These are phyloP conservation scores for Brassica incana DNA, from an alignment of 345 rosid species.

Conservation along the genomic window DNA sequence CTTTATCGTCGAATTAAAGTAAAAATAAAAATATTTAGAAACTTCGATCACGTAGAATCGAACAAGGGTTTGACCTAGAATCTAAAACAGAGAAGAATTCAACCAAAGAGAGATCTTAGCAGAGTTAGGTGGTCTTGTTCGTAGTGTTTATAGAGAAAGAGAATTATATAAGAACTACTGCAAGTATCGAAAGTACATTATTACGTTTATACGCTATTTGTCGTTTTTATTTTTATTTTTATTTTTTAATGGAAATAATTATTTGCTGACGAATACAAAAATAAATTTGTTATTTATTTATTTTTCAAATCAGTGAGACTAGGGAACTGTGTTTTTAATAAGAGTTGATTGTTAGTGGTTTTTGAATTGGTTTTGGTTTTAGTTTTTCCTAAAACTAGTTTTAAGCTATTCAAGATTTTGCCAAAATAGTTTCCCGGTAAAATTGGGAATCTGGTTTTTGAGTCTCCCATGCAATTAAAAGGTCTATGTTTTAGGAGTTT, in stretches of 20 bases:
- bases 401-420: too few relatives aligned
- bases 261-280: background rate
- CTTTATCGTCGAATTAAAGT: slow-evolving; percentile 19
- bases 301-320: background rate
- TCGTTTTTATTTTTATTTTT: background rate
- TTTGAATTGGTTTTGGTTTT: too few relatives aligned
- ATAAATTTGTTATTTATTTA: background rate
- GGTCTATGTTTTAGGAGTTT: too few relatives aligned
- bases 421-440: too few relatives aligned
- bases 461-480: too few relatives aligned
- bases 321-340: background rate
- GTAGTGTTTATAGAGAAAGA: slow-evolving; percentile 1
- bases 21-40: background rate
- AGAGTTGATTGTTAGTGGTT: too few relatives aligned
- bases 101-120: background rate
- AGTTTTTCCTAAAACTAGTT: too few relatives aligned
- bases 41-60: slow-evolving; percentile 9
- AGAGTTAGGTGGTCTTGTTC: slow-evolving; percentile 8
- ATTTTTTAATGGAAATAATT: background rate
- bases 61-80: slow-evolving; percentile 28
- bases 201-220: background rate
- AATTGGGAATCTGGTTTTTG: too few relatives aligned
- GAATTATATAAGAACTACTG: background rate
- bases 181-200: background rate
- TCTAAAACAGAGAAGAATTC: slow-evolving; percentile 20